Evolutionary conservation across 257 asterid species (phyloP), one percentile per base, ranked within the genome.

Genomic region (Nicotiana tomentosiformis): DNA sequence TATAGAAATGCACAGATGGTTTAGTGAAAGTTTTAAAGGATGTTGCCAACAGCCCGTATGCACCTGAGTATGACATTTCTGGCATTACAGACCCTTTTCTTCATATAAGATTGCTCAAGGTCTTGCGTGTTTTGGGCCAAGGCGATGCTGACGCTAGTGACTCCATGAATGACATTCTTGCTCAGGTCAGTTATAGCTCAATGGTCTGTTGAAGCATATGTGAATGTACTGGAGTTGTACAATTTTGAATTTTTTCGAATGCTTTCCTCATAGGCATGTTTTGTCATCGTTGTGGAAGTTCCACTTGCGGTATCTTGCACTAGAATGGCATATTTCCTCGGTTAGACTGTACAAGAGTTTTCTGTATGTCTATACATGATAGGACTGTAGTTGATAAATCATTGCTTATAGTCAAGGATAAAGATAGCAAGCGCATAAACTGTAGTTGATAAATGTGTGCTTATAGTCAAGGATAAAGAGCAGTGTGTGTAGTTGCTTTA

Each of bases 31-130:
- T 91, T 86, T 87, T 96, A 23, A 92, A 86, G 93, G 98, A 93
- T 91, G 87, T 92, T 35, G 92, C 91, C 30, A 96, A 93, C 91
- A 93, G 99, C 90, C 90, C 99, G 81, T 94, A 94, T 88, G 93
- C 98, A 65, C 98, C 98, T n/a, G 99, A 94, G 84, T 96, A 96
- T 70, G 99, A 96, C 78, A 80, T 96, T 86, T 90, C 98, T 65
- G 98, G 99, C 87, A 94, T 96, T 81, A 43, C 96, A 43, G 99
- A 96, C 83, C 99, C 99, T 85, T 96, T 93, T 85, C 98, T 96
- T 66, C 99, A 96, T 66, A 90, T 92, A 88, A 87, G 96, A 86
- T 89, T 96, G 93, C 95, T 96, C 84, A 94, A 39, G 90, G 90
- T 96, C 81, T 88, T 96, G 88, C 88, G 90, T 57, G 93, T 96